A percentile compares a stretch with the other conserved stretches of the same genome.
Conservation (phyloP, 148 eudicot species). For the Spergularia marina region DNA sequence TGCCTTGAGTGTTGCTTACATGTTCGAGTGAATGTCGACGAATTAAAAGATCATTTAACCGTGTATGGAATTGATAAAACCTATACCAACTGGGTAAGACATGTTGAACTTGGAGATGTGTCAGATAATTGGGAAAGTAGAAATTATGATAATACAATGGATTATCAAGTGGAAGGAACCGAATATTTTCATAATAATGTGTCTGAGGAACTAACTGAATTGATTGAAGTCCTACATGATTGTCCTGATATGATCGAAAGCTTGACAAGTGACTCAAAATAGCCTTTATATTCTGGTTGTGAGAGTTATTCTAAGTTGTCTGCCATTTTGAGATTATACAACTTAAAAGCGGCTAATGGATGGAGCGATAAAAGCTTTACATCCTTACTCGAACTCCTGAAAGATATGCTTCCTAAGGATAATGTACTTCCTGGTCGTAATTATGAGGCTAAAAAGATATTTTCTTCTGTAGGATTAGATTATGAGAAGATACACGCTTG, state of each 20-base stretch:
- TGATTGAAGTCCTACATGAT: neutral
- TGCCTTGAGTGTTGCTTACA: neutral
- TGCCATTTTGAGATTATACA: constrained; percentile 5
- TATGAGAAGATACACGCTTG: neutral
- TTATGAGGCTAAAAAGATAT: constrained; percentile 10
- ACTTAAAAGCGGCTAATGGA: constrained; percentile 9
- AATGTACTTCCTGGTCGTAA: constrained; percentile 1
- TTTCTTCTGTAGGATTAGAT: constrained; percentile 1
- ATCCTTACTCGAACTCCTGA: neutral
- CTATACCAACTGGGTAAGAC: no score
- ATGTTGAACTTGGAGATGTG: no score
- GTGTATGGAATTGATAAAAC: no score
- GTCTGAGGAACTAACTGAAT: neutral
- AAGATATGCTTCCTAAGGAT: neutral
- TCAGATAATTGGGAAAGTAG: no score
- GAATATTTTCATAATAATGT: neutral
- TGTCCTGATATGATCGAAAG: neutral
- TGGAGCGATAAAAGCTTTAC: constrained; percentile 18
- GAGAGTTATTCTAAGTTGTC: neutral
- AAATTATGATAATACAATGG: no score
- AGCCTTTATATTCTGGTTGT: constrained; percentile 9
- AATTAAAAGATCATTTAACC: neutral
- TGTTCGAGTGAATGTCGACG: neutral
- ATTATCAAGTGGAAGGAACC: neutral
- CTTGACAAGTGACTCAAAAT: neutral